Base-by-base conservation (phyloP, 2,329 filamentous ascomycete genomes). In the Sporothrix protearum region DNA sequence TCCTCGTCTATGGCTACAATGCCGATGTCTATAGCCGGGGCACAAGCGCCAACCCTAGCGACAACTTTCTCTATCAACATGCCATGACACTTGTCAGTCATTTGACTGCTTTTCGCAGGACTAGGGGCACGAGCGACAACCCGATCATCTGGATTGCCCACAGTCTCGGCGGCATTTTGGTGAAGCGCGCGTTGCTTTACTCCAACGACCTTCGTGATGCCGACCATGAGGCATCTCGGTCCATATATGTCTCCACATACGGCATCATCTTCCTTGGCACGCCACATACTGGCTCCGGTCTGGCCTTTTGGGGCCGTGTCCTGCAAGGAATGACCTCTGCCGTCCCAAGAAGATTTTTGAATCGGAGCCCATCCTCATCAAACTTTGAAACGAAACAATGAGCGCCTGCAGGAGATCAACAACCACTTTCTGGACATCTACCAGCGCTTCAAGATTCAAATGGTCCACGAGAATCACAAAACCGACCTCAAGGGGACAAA, bases 131-230 rank as follows among this genome's bases (percentile, higher is more conserved):
- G 5, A 80, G 82, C 45, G 83, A 85, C 30, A 87, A 89, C 59
- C 90, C 91, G 5, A 92, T 94, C 75, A 89, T 94, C 73, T 94
- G 91, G 83, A 87, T 94, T 47, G 90, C 87, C 68, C 91, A 94
- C 79, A 92, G 90, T 69, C 82, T 94, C 1, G 92, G 91, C 3
- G 92, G 91, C 7, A 87, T 93, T 72, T 81, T 94, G 1, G 85
- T 91, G 68, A 94, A 94, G 79, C 84, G 89, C 63, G 89, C 90
- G 1, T 81, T 94, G 64, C 84, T 91, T 67, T 89, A 91, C 77
- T 91, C 89, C 61, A 86, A 87, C 75, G 89, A 88, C 76, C 78
- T 91, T 14, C 84, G 83, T 8, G 85, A 84, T 53, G 84, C 86
- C 71, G 85, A 88, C 75, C 86, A 89, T 49, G 87, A 92, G 73